Evolutionary conservation across 2,329 filamentous ascomycete species (phyloP), one percentile per base, ranked within the genome.

Genomic region (Fusarium avenaceum): DNA sequence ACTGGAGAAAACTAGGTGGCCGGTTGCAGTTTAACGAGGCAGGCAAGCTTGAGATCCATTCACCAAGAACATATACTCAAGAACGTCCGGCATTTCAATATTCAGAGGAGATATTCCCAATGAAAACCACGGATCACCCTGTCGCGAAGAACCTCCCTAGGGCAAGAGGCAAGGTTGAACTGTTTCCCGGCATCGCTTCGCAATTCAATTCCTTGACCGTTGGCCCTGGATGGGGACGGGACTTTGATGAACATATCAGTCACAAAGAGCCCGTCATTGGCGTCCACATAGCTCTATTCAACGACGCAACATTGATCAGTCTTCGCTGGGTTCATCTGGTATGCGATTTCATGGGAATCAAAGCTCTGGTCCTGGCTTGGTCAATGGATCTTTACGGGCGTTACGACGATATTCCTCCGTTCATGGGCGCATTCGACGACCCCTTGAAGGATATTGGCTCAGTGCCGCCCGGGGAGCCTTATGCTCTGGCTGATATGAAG

Each of bases 301-400:
- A 32, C 1, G 49, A 57, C 30, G 39, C 32, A 6, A 57, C 55
- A 30, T 20, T 55, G 19, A 32, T 55, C 10, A 57, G 24, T 32
- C 28, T 55, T 6, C 55, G 55, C 17, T 57, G 55, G 55, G 24
- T 7, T 17, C 55, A 57, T 17, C 30, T 45, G 0, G 24, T 55
- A 11, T 57, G 55, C 17, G 55, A 57, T 4, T 57, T 57, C 10
- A 57, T 57, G 55, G 55, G 55, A 1, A 57, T 57, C 4, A 55
- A 57, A 39, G 55, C 48, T 26, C 6, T 57, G 7, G 30, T 45
- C 11, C 17, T 57, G 9, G 55, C 55, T 3, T 57, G 55, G 49
- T 55, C 55, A 17, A 55, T 45, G 39, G 55, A 44, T 20, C 40
- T 55, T 10, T 4, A 55, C 4, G 24, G 30, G 30, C 24, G 55